Base-by-base conservation (phyloP, 345 rosid species). In the Erysimum cheiranthoides region DNA sequence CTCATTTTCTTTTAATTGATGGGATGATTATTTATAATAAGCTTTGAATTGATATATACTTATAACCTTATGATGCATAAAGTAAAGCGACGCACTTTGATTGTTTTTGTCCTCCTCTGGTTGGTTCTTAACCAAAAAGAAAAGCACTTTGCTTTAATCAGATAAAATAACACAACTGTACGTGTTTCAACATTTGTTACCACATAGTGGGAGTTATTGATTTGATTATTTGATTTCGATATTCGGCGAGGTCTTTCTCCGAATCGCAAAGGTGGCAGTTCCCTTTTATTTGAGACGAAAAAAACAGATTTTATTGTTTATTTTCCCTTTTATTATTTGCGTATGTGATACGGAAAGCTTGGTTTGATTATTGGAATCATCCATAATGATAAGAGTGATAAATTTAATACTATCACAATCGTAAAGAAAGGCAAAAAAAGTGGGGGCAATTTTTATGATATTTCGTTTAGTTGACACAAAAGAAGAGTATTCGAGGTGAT, bases 61-160 rank as follows among this genome's bases (percentile, higher is more conserved):
- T n/a, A n/a, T 58, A 17, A 36, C 8, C 7, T 32, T 10, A 5
- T 5, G 8, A 3, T 59, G 47, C 1, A 40, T 40, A 13, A 12
- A 12, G 13, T 57, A 57, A 49, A 58, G 57, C 52, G 38, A 49
- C 18, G 36, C 60, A 38, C 25, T 74, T 56, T 2, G 25, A 57
- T 36, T 31, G 21, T 8, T 25, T 36, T 30, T 75, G 73, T 75
- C 68, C 5, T 49, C 18, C 42, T 39, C 35, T 75, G 14, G 46
- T 68, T 75, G 56, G 69, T 4, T 75, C 73, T 50, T 60, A 75
- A 68, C 78, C 31, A 58, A 38, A 57, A 67, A 60, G 36, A 3
- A 74, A 57, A 58, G 12, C 3, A 46, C 25, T 16, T 43, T 32
- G 16, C n/a, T 52, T 39, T 73, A 51, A 36, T 51, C 35, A 52